Evolutionary conservation across 371 early-diverging fungal genomes (phyloP).

Genomic region (Mycotypha africana): DNA sequence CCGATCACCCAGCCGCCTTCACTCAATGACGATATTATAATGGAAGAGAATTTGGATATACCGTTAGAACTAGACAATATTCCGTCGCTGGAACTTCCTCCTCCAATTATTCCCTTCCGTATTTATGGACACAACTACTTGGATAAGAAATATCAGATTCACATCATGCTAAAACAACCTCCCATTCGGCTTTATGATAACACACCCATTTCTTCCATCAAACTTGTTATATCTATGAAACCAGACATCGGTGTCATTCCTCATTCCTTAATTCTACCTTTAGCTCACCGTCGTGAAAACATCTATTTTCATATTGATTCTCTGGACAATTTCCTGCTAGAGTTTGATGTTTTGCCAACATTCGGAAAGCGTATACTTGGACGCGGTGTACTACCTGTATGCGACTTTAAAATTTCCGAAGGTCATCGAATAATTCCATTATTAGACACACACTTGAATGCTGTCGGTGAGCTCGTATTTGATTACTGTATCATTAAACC

Average conservation of each 20-base stretch:
- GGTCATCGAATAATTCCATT: conserved; percentile 63
- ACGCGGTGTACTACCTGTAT: conserved; percentile 63
- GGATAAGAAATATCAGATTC: conserved; percentile 78
- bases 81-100: conserved; percentile 86
- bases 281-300: conserved; percentile 72
- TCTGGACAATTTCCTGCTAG: conserved; percentile 68
- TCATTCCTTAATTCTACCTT: conserved; percentile 84
- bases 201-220: conserved; percentile 58
- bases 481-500: conserved; percentile 80
- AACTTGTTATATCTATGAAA: conserved; percentile 56
- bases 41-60: conserved; percentile 8
- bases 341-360: conserved; percentile 90
- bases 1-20: conserved; percentile 3
- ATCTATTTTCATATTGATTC: conserved; percentile 81
- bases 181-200: conserved; percentile 66
- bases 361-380: conserved; percentile 94
- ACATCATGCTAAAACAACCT: conserved; percentile 58
- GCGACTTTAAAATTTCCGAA: conserved; percentile 28
- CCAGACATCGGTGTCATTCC: conserved; percentile 88
- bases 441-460: conserved; percentile 79
- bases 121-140: conserved; percentile 96
- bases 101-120: conserved; percentile 95
- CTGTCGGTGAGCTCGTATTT: conserved; percentile 86
- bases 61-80: conserved; percentile 58
- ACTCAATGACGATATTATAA: background rate